Evolutionary conservation across 768 basidiomycete species (phyloP), one percentile per base, ranked within the genome.

Genomic region (Auricularia heimuer): DNA sequence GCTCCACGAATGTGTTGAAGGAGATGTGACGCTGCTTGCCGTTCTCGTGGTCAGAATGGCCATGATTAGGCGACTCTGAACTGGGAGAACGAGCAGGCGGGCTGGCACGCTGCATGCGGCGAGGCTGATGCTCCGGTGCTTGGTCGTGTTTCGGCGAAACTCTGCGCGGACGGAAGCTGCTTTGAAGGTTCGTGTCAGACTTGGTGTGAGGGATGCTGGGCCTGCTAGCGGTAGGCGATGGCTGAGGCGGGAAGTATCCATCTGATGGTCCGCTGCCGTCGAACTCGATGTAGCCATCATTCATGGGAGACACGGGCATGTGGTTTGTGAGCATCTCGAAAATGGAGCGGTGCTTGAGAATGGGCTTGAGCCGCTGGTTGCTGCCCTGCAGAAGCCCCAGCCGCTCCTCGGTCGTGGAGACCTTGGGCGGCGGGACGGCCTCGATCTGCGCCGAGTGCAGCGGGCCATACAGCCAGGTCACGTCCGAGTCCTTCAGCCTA

Each of bases 401-500:
- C 14, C 80, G 73, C 65, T 85, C 81, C 68, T 77, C 81, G 64
- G 79, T 75, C 8, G 77, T 76, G 33, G 78, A 72, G 36, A 51
- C 21, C 36, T 58, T 37, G 35, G 68, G 64, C 1, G 85, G 82
- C 0, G 86, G 85, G 3, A 87, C 88, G 3, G 86, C 81, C 77
- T 89, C 90, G 69, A 93, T 92, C 56, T 87, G 85, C n/a, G 92
- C 93, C 0, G 94, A 92, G 75, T 99, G 96, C 0, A 99, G 80
- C 24, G 96, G 96, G 0, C 96, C 96, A 71, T 99, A 98, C 0
- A 99, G 84, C 96, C 96, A 99, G 1, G 97, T 99, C 47, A 98
- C 96, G 74, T 99, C 96, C 4, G 92, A 94, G 76, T 99, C 96
- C 76, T 99, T 99, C 71, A 99, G 86, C 96, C 96, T 98, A 2